Evolutionary conservation across 2,329 filamentous ascomycete genomes (phyloP), one percentile per base, ranked within the genome.

Genomic region (Neopestalotiopsis sp.): DNA sequence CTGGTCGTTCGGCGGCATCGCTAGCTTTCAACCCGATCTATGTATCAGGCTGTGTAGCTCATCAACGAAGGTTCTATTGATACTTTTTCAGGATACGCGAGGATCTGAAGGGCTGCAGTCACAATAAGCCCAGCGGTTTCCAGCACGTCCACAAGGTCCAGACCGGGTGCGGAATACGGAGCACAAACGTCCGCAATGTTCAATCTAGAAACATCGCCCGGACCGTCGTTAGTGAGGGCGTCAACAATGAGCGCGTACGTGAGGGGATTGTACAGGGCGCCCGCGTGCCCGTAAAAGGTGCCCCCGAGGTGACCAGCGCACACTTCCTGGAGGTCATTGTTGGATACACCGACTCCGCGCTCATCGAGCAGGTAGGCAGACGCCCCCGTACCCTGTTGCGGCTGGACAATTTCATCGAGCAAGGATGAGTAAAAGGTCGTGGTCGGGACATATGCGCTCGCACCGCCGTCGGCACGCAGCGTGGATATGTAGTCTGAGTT

Each of bases 391-490:
- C 84, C 86, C 28, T 70, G 71, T 74, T 87, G 83, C 3, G 85
- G 86, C 74, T 87, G 74, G 1, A 88, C 84, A 62, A 88, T 80
- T 71, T 88, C 82, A 71, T 88, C 85, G 38, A 81, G 75, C 63
- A 81, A 77, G 20, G 77, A 76, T 0, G 82, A 84, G 76, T 86
- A 88, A 61, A 89, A 77, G 0, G 79, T 85, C 0, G 87, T 89
- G 0, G 86, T 88, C 2, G 86, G 85, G 0, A 89, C 84, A 69
- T 85, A 88, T 2, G 85, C 84, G 1, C 81, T 83, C 69, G 84
- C 84, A 2, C 86, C 86, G 28, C 80, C 82, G 49, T 82, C 76
- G 13, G 69, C 70, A 9, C 84, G 80, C 3, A 88, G 74, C 0
- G 76, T 78, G 1, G 71, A 71, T 67, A 87, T 76, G 73, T 81